Conservation (phyloP, 179 eudicot species). For the Silene coronaria region DNA sequence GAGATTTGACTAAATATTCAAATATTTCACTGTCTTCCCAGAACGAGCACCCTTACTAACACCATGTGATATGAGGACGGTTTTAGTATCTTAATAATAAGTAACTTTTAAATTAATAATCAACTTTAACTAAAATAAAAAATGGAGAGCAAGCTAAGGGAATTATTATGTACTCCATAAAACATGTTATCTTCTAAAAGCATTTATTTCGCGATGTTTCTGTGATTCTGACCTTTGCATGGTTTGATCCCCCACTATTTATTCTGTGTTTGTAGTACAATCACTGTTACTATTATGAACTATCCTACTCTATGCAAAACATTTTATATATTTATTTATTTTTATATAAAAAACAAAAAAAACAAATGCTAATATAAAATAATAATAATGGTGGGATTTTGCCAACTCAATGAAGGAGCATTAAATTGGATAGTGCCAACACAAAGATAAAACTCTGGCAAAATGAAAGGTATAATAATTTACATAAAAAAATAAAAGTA, state of each 20-base stretch:
- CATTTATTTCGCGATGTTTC: constrained; percentile 34
- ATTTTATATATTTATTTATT: background rate
- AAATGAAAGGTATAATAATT: background rate
- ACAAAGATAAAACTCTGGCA: constrained; percentile 23
- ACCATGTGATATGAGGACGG: no score
- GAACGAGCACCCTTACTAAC: no score
- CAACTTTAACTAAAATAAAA: no score
- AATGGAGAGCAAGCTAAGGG: background rate
- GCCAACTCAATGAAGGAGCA: constrained; percentile 30
- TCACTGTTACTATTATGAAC: background rate
- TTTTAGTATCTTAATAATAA: no score
- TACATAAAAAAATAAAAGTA: background rate
- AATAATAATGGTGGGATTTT: constrained; percentile 20
- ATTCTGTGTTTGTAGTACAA: constrained; percentile 15
- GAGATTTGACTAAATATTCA: no score
- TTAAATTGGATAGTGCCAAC: constrained; percentile 35
- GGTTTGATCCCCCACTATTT: constrained; percentile 26
- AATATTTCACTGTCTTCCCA: no score
- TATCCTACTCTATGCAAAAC: constrained; percentile 12
- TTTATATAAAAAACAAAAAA: background rate
- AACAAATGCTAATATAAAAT: no score
- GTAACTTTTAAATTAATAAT: no score
- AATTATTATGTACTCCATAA: background rate
- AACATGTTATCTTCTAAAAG: background rate
- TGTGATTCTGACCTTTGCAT: constrained; percentile 34